Evolutionary conservation across 75 land plant genomes (phyloP).

Genomic region (Pinus tabuliformis): DNA sequence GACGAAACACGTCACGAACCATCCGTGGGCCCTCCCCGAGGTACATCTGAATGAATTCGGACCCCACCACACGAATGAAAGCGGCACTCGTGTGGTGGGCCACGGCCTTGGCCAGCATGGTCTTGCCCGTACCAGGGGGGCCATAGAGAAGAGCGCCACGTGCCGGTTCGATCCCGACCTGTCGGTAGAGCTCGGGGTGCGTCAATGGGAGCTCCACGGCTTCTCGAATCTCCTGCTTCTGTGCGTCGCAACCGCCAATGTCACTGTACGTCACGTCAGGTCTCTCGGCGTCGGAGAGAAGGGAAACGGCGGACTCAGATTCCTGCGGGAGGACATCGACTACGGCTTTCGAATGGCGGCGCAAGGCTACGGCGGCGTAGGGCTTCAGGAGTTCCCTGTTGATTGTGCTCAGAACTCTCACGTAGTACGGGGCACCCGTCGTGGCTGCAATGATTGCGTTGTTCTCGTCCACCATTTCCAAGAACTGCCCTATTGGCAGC

Average conservation of each 20-base stretch:
- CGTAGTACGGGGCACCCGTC: constrained; percentile 72
- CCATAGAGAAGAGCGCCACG: constrained; percentile 81
- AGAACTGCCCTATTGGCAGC: constrained; percentile 75
- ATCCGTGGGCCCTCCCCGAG: constrained; percentile 89
- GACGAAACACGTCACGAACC: constrained; percentile 88
- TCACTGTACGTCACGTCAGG: constrained; percentile 78
- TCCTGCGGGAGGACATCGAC: constrained; percentile 81
- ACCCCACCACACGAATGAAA: constrained; percentile 83
- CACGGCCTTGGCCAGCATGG: constrained; percentile 91
- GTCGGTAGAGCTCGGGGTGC: constrained; percentile 32
- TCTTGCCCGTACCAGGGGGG: constrained; percentile 84
- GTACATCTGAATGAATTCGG: constrained; percentile 89
- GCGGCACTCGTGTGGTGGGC: constrained; percentile 86
- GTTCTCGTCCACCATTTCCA: constrained; percentile 84
- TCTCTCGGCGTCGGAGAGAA: constrained; percentile 73
- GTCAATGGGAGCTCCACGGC: constrained; percentile 75
- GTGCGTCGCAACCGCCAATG: constrained; percentile 88
- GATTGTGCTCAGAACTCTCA: constrained; percentile 66
- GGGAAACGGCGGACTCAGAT: constrained; percentile 72
- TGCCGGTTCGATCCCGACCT: constrained; percentile 59
- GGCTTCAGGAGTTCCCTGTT: constrained; percentile 70
- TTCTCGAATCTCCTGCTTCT: constrained; percentile 86
- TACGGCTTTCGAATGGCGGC: constrained; percentile 79
- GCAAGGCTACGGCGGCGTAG: constrained; percentile 76
- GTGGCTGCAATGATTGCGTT: constrained; percentile 74